Base-by-base conservation (phyloP, 371 early-diverging fungal species). In the Apophysomyces variabilis region DNA sequence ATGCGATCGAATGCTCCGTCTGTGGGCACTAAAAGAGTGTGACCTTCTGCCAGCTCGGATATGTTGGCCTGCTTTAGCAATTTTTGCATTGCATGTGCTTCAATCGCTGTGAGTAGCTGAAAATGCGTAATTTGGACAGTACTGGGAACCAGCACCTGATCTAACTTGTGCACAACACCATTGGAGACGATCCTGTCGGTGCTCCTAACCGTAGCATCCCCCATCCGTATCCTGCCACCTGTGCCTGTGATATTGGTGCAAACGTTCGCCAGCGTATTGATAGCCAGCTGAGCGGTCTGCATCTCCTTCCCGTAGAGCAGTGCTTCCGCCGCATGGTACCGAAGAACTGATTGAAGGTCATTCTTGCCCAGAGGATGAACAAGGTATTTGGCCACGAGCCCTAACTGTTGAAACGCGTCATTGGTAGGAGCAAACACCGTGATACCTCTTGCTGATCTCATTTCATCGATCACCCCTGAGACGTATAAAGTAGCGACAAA, bases 361-460 rank as follows among this genome's bases (percentile, higher is more conserved):
- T 76, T 56, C 41, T 77, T 69, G 7, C 74, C 73, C 0, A 70
- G 65, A 0, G 80, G 65, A 46, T 83, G 82, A 36, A 79, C 65
- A 16, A 88, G 66, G 58, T 83, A 97, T 36, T 85, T 74, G 6
- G 77, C 78, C 21, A 86, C 74, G 7, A 85, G 67, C 2, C 85
- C 88, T 5, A 88, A 63, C 2, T 71, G 68, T 7, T 69, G 64
- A 72, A 85, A 88, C 0, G 88, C 88, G 8, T 71, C 62, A 36
- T 82, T 79, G 35, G 82, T 78, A 0, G 88, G 88, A 0, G 79
- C 88, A 80, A 88, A 86, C 4, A 88, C 65, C 0, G 88, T 85
- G n/a, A 86, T 66, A 0, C 84, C 84, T 13, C 66, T 58, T 2
- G 82, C 72, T 39, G 73, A 69, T 13, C 71, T 73, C 57, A 88